Conservation (phyloP, 495 filamentous ascomycete genomes). For the Tuber brumale region DNA sequence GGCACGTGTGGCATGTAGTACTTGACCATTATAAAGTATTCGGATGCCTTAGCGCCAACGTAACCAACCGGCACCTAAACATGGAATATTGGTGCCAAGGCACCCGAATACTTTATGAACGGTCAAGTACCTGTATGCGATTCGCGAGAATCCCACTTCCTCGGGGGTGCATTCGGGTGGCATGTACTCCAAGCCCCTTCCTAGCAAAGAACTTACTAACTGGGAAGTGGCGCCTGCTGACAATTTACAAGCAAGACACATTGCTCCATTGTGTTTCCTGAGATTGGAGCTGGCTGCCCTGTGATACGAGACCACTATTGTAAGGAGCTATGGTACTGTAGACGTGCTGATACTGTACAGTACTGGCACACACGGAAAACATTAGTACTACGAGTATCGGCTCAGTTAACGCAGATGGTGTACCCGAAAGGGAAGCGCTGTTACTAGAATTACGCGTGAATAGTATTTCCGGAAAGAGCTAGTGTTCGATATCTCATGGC, state of each 20-base stretch:
- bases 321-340: neutral
- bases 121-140: neutral
- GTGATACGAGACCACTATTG: neutral
- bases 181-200: neutral
- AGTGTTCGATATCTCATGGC: constrained; percentile 5
- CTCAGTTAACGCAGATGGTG: neutral
- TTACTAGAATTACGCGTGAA: neutral
- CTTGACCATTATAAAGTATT: no score
- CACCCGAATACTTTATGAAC: no score
- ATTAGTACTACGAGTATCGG: neutral
- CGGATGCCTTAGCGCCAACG: no score
- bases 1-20: no score
- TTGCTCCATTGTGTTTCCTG: neutral
- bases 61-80: no score
- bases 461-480: neutral
- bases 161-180: neutral
- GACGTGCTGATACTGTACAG: neutral
- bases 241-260: neutral
- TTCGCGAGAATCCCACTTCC: neutral
- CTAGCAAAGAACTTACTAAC: neutral
- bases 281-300: neutral
- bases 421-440: neutral
- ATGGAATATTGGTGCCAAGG: no score
- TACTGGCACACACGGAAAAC: no score
- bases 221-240: neutral